Evolutionary conservation across 2,329 filamentous ascomycete genomes (phyloP), one percentile per base, ranked within the genome.

Genomic region (Pseudocercospora cruenta): DNA sequence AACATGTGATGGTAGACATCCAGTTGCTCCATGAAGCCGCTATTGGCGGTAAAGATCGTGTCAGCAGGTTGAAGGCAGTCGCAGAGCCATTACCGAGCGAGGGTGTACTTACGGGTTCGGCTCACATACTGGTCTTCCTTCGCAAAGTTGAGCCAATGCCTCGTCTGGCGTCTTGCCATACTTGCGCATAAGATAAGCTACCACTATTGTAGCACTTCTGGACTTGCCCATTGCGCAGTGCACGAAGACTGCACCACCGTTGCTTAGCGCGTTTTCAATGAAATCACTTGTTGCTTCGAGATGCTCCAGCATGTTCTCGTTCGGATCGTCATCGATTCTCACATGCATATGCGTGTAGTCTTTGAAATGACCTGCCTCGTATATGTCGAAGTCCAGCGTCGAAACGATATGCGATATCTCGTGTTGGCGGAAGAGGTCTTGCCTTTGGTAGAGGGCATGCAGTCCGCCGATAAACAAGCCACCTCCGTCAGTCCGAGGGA

Each of bases 181-280:
- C 68, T 79, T 79, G 70, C 85, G 83, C 78, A 97, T 90, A 58
- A 98, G 83, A 78, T 94, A 97, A 65, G 94, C 94, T 62, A 95
- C 86, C 63, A 92, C 86, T 70, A 92, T 87, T 28, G 93, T 90
- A 70, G 94, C 91, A 51, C 94, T 97, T 64, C 94, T 91, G 43
- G 94, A 97, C 80, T 96, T 96, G 59, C 94, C 94, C 88, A 96
- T 96, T 19, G 93, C 94, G 84, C 94, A 91, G 80, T 91, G 89
- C 70, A 91, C 86, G 68, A 91, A 82, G 39, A 91, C 88, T 60
- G 84, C 84, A 64, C 85, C 87, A 65, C 82, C 82, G 69, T 81
- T 79, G 71, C 85, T 81, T 62, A 97, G 82, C 1, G 88, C 94
- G 31, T 88, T 82, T 71, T 94, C 87, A 73, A 97, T 96, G 79